These are phyloP conservation scores for Haplosporangium gracile DNA, from an alignment of 192 early-diverging fungal genomes.

Conservation along the genomic window DNA sequence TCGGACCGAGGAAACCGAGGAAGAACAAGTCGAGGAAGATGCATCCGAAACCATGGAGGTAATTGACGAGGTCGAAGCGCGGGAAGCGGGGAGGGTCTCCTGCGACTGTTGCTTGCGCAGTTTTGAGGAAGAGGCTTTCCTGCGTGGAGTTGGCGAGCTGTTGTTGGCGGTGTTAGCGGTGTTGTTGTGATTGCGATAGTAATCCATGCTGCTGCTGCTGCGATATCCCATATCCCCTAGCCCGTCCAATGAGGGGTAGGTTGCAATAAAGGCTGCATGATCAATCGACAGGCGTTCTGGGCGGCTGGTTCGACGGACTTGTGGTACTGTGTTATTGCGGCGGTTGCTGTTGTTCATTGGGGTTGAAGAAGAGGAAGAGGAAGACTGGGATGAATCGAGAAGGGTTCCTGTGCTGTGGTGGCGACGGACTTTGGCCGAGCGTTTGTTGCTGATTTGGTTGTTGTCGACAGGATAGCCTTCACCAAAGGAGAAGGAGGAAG, in stretches of 20 bases:
- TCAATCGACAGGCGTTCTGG: constrained; percentile 34
- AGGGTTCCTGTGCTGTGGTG: constrained; percentile 36
- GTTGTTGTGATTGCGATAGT: constrained; percentile 14
- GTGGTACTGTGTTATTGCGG: constrained; percentile 21
- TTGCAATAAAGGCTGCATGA: constrained; percentile 47
- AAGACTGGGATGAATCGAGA: not conserved
- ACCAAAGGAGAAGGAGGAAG: not conserved
- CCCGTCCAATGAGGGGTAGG: constrained; percentile 45
- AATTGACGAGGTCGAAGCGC: constrained; percentile 29
- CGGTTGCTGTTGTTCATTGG: not conserved
- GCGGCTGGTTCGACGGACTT: not conserved
- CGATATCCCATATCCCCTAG: constrained; percentile 26
- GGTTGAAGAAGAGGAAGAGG: not conserved
- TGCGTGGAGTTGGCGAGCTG: not conserved
- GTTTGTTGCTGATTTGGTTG: not conserved
- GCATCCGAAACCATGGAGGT: constrained; percentile 42
- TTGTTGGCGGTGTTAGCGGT: constrained; percentile 1
- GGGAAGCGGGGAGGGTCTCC: constrained; percentile 20
- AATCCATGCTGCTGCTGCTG: constrained; percentile 19
- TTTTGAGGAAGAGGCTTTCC: not conserved
- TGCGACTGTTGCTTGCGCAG: constrained; percentile 27
- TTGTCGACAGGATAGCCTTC: constrained; percentile 30
- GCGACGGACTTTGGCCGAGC: constrained; percentile 23
- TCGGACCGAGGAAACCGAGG: constrained; percentile 11
- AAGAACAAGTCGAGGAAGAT: constrained; percentile 7